These are phyloP conservation scores for Calonectria honghensis DNA, from an alignment of 2,329 filamentous ascomycete species.

Conservation along the genomic window DNA sequence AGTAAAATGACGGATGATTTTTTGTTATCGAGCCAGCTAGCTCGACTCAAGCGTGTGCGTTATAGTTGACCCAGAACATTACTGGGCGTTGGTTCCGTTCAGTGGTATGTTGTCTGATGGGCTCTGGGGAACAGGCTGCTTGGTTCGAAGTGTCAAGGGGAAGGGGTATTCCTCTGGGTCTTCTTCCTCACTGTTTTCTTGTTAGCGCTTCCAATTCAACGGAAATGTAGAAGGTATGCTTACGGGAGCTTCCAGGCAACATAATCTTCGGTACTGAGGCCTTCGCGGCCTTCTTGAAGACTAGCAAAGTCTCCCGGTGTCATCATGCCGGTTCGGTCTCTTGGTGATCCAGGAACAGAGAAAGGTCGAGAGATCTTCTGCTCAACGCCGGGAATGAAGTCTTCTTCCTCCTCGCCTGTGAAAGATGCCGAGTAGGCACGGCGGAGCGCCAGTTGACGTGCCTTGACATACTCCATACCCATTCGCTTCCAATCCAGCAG, in stretches of 20 bases:
- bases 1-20: conserved; percentile 30
- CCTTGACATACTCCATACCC: conserved; percentile 99
- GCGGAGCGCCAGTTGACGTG: conserved; percentile 91
- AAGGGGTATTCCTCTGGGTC: conserved; percentile 84
- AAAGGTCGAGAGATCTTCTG: conserved; percentile 96
- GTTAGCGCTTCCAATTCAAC: conserved; percentile 45
- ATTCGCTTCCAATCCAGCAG: conserved; percentile 99
- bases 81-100: conserved; percentile 46
- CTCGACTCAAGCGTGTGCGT: background rate
- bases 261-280: conserved; percentile 96
- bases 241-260: conserved; percentile 98
- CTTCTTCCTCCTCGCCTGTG: conserved; percentile 85
- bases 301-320: conserved; percentile 98
- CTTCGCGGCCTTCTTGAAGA: conserved; percentile 94
- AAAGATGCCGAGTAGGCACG: conserved; percentile 95
- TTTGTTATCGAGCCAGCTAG: background rate
- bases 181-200: conserved; percentile 84
- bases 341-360: conserved; percentile 93
- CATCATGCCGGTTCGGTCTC: conserved; percentile 97
- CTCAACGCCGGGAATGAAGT: conserved; percentile 94
- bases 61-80: background rate
- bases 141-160: conserved; percentile 74
- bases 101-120: conserved; percentile 52
- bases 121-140: conserved; percentile 62
- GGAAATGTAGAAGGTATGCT: conserved; percentile 66